Evolutionary conservation across 1,139 yeast species (phyloP), one percentile per base, ranked within the genome.

Genomic region (Debaryomycetaceae sp.): DNA sequence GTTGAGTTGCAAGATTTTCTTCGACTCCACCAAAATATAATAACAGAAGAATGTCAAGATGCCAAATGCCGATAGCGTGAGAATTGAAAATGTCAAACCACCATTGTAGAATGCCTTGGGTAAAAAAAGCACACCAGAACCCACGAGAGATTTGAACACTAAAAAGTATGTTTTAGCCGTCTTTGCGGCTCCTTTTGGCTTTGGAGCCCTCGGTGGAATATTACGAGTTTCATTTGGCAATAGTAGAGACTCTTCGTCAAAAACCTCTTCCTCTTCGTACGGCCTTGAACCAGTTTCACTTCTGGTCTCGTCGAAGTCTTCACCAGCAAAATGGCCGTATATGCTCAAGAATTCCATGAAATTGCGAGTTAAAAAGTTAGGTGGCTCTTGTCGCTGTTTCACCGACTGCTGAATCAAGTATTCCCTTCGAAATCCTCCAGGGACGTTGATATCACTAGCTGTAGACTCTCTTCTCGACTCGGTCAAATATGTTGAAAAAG

Each of bases 251-350:
- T 71, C 78, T 54, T 83, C 89, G 49, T 80, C 85, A 36, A 57
- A 62, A 9, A 54, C 58, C 14, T 58, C 63, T 45, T 57, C 59
- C 37, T 50, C 52, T 17, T 37, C 33, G 11, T 27, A 27, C 31
- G 11, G 31, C 8, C 31, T 11, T 8, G 31, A 27, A 17, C 31
- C 24, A 8, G 43, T 42, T 9, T 36, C 81, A 37, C 69, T 65
- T 42, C 69, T 78, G 47, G 84, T 87, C 50, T 84, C 91, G 56
- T 81, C 85, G 48, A 86, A 75, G 38, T 82, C 80, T 64, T 86
- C 95, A 54, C 95, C 95, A 1, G 93, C 93, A 64, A 86, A 86
- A 68, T 85, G 91, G 5, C 95, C 95, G 60, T 85, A 85, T 9
- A 86, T 75, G 52, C 85, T 81, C 42, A 86, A 68, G 57, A 86